Percentiles rank a stretch among this genome's conserved stretches.
phyloP scores from a whole-genome alignment of 73 alveolate species.

The Blepharisma japonicum region DNA sequence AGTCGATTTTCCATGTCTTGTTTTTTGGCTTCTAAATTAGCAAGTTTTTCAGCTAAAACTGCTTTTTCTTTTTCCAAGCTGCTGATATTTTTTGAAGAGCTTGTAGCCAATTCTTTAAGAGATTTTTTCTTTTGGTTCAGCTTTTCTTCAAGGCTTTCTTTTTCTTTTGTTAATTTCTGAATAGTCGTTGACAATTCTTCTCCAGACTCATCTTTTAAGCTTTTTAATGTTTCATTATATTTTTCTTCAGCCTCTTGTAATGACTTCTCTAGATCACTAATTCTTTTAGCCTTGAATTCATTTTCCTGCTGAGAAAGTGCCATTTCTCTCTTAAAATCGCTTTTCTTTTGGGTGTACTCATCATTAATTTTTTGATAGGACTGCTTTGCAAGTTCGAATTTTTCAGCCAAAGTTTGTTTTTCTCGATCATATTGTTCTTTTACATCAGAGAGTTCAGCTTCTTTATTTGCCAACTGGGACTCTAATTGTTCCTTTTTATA shows the following conservation, averaged over 20 bases:
- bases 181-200: conserved; percentile 7
- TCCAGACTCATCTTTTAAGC: conserved; percentile 11
- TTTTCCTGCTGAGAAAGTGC: conserved; percentile 20
- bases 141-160: conserved; percentile 8
- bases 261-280: conserved; percentile 6
- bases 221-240: conserved; percentile 16
- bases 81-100: neutral
- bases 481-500: conserved; percentile 69
- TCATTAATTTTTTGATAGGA: neutral
- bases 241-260: conserved; percentile 9
- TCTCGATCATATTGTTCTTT: conserved; percentile 75
- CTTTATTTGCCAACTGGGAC: conserved; percentile 79
- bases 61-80: conserved; percentile 23
- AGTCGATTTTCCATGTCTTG: neutral
- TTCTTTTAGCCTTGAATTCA: conserved; percentile 8
- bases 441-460: conserved; percentile 79
- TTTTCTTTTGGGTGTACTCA: neutral
- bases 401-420: conserved; percentile 6
- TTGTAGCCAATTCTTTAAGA: neutral
- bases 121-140: conserved; percentile 5
- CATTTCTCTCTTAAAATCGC: conserved; percentile 18
- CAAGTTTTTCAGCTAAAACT: conserved; percentile 22
- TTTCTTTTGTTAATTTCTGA: neutral
- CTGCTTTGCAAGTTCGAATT: neutral
- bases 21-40: neutral